Conservation (phyloP, 2,329 filamentous ascomycete species). For the Diaporthe citrichinensis region DNA sequence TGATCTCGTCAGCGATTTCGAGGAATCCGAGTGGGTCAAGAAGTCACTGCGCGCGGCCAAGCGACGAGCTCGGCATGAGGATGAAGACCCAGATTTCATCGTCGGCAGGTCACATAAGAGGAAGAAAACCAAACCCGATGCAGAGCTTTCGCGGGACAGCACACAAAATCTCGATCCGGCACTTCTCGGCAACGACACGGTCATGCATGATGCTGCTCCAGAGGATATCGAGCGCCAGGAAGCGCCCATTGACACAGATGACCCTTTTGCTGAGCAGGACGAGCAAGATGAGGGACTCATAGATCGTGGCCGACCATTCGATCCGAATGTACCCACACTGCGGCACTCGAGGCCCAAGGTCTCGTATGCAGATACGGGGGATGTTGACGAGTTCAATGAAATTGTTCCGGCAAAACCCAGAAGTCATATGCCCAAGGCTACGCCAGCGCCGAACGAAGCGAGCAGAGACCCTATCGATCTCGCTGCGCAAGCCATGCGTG, state of each 20-base stretch:
- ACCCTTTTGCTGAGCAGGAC: conserved; percentile 30
- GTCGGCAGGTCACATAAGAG: conserved; percentile 60
- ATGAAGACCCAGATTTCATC: conserved; percentile 68
- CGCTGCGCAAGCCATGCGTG: conserved; percentile 51
- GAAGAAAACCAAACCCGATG: conserved; percentile 58
- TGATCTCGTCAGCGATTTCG: conserved; percentile 56
- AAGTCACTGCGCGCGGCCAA: conserved; percentile 68
- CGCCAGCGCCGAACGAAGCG: conserved; percentile 34
- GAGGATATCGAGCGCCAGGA: conserved; percentile 34
- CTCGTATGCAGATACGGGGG: conserved; percentile 66
- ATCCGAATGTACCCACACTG: conserved; percentile 63
- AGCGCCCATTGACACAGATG: conserved; percentile 27
- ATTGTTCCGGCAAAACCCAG: conserved; percentile 45
- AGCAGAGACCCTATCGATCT: conserved; percentile 50
- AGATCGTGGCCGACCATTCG: conserved; percentile 50
- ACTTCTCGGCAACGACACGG: conserved; percentile 51
- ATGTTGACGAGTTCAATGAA: conserved; percentile 60
- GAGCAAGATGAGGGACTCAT: neutral
- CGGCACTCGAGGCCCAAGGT: conserved; percentile 66
- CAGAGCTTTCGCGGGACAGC: conserved; percentile 51
- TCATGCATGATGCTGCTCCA: conserved; percentile 43
- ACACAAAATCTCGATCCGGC: conserved; percentile 68
- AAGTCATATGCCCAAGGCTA: conserved; percentile 37
- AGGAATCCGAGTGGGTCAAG: conserved; percentile 68
- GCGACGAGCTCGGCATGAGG: conserved; percentile 65